A percentile compares a stretch with the other conserved stretches of the same genome.
phyloP scores from a whole-genome alignment of 2,329 filamentous ascomycete species.

The Penicillium concentricum region DNA sequence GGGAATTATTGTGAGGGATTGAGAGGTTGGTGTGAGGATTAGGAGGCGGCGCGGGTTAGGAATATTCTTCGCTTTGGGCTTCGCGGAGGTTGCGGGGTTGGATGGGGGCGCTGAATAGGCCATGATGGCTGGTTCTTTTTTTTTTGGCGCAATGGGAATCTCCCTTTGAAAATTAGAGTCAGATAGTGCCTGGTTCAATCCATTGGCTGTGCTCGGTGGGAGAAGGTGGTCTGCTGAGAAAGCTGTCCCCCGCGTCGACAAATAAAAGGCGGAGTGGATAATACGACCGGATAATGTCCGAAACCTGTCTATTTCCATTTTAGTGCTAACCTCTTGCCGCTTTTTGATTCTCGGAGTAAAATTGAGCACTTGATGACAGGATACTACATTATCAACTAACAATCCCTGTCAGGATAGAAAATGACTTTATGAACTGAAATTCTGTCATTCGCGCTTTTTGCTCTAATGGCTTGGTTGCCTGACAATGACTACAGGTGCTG shows the following conservation, averaged over 20 bases:
- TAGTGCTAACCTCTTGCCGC: neutral
- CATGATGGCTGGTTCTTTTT: slow-evolving; percentile 8
- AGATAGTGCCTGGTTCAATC: neutral
- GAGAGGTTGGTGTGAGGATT: slow-evolving; percentile 39
- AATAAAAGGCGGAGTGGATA: slow-evolving; percentile 15
- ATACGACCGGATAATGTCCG: neutral
- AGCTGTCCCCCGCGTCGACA: slow-evolving; percentile 16
- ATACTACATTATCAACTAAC: neutral
- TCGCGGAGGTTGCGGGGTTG: slow-evolving; percentile 5
- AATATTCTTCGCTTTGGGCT: slow-evolving; percentile 26
- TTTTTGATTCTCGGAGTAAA: neutral
- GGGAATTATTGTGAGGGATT: slow-evolving; percentile 38
- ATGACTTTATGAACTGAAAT: no score
- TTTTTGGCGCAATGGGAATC: neutral
- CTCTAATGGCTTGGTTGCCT: no score
- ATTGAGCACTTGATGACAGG: neutral
- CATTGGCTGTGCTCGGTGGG: neutral
- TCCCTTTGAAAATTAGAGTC: neutral
- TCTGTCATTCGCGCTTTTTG: no score
- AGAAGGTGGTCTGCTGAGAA: neutral
- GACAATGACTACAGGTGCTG: no score
- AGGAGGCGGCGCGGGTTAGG: slow-evolving; percentile 43
- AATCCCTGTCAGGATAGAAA: no score
- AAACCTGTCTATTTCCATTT: neutral
- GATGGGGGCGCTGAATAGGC: slow-evolving; percentile 8